Percentiles rank a stretch among this genome's conserved stretches.
Evolutionary conservation across 2,329 filamentous ascomycete genomes (phyloP).

Genomic region (Didymella keratinophila): DNA sequence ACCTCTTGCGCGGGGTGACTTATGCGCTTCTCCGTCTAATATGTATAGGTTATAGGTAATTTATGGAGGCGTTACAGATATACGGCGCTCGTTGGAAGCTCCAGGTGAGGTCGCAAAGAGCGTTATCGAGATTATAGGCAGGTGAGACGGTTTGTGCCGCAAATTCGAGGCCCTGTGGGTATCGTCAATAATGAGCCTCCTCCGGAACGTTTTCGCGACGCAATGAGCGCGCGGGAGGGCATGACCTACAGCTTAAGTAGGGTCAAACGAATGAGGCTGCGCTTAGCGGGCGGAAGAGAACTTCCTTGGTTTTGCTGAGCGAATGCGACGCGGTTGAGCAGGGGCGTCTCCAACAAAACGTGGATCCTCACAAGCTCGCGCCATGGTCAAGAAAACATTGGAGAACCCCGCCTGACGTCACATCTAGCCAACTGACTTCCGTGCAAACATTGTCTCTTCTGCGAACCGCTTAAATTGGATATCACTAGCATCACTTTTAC

Average conservation of each 20-base stretch:
- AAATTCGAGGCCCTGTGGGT: conserved; percentile 19
- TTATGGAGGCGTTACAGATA: conserved; percentile 2
- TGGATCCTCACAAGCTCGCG: conserved; percentile 18
- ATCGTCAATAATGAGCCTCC: conserved; percentile 10
- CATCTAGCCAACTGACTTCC: neutral
- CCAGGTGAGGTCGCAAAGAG: conserved; percentile 11
- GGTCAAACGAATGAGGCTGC: conserved; percentile 17
- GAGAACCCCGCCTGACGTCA: conserved; percentile 25
- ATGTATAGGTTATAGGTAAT: conserved; percentile 8
- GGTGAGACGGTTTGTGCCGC: conserved; percentile 1
- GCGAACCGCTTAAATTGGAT: neutral
- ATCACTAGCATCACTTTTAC: conserved; percentile 11
- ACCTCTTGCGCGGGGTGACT: conserved; percentile 15
- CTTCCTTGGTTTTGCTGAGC: conserved; percentile 26
- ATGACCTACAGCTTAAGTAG: conserved; percentile 18
- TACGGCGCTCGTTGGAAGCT: conserved; percentile 7
- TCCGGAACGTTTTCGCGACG: conserved; percentile 11
- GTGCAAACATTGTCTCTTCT: conserved; percentile 2
- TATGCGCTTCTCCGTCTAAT: conserved; percentile 15
- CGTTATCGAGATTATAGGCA: conserved; percentile 10
- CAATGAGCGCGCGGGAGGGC: conserved; percentile 13
- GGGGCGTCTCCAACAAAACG: conserved; percentile 23
- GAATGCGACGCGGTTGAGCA: conserved; percentile 15
- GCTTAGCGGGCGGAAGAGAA: conserved; percentile 19
- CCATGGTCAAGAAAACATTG: conserved; percentile 22